Evolutionary conservation across 345 rosid species (phyloP), one percentile per base, ranked within the genome.

Genomic region (Carallia brachiata): DNA sequence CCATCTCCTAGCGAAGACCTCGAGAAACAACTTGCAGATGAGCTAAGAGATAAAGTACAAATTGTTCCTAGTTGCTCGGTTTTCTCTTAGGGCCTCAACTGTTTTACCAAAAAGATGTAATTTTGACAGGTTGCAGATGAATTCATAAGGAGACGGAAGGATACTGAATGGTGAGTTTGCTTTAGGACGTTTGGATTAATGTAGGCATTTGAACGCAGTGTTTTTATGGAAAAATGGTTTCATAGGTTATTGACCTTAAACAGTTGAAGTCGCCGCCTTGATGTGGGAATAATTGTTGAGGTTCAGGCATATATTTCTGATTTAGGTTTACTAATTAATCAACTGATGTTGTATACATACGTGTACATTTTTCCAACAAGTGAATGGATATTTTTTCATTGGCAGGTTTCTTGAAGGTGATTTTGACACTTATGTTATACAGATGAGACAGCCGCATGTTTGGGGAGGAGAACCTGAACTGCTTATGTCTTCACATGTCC

Each of bases 381-480:
- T 54, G 62, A 61, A 56, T 19, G 52, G 62, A 61, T 48, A 34
- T 63, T 77, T 54, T 48, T 54, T 1, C 66, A 31, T 34, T 70
- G 23, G 34, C 75, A 88, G 90, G 93, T 86, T 84, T 73, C 78
- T 88, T 1, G 89, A 86, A 77, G 88, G 79, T 63, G 89, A 86
- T 75, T 86, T 88, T 58, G 86, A 86, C 54, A 65, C 79, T 3
- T 86, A 88, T 40, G 86, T 88, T 13, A 67, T 39, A 15, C 86
- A 79, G 77, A 86, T 86, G 83, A 73, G 93, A 58, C 77, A 79
- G 77, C 88, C 93, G 34, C 89, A 88, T 63, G 77, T 73, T 52
- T 86, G 93, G 93, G 93, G 90, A 75, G 93, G 93, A 69, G 93
- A 86, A 58, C 90, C 90, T 32, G 93, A 88, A 79, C 80, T 88